These are phyloP conservation scores for Phytophthora ramorum DNA, from an alignment of 352 stramenopile species.

Conservation along the genomic window DNA sequence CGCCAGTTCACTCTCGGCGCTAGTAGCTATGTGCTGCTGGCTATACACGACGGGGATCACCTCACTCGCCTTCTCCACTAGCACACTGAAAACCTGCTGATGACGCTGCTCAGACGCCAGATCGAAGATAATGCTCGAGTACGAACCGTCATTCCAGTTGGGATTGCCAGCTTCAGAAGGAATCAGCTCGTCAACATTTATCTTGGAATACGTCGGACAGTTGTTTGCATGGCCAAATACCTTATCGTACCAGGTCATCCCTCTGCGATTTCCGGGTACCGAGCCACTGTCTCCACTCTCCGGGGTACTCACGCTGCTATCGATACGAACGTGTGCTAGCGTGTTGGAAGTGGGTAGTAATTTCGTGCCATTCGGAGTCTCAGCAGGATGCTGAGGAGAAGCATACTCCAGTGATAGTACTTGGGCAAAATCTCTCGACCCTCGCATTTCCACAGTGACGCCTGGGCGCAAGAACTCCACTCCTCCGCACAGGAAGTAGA, in stretches of 20 bases:
- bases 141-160: neutral
- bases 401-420: conserved; percentile 38
- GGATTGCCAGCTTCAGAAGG: conserved; percentile 13
- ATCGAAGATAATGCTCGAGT: conserved; percentile 20
- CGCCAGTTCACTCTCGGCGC: neutral
- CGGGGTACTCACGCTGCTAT: neutral
- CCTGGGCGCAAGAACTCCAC: conserved; percentile 52
- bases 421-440: conserved; percentile 37
- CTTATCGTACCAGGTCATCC: conserved; percentile 23
- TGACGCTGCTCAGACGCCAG: neutral
- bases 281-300: neutral
- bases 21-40: neutral
- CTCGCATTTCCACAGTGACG: conserved; percentile 34
- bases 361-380: conserved; percentile 3
- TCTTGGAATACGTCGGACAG: conserved; percentile 14
- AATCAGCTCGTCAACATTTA: conserved; percentile 37
- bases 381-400: conserved; percentile 6
- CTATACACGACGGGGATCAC: conserved; percentile 22
- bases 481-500: conserved; percentile 43
- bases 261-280: neutral
- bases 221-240: conserved; percentile 16
- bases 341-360: conserved; percentile 6
- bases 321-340: conserved; percentile 21
- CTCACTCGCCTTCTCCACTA: conserved; percentile 32
- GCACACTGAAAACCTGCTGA: conserved; percentile 1